Conservation (phyloP, 345 rosid species). For the Heritiera fomes region DNA sequence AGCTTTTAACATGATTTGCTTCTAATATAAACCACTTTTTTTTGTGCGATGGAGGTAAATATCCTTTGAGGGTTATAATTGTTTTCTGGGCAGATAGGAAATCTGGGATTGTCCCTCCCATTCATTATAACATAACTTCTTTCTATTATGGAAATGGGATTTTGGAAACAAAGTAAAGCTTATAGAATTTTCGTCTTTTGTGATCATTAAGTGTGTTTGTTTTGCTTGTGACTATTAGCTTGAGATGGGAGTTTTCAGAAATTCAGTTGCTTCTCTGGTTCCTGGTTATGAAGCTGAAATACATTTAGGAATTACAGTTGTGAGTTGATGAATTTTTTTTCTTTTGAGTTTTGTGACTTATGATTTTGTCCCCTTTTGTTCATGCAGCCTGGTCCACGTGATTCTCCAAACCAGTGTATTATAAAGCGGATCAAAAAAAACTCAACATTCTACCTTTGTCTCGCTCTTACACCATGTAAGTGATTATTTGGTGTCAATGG, state of each 20-base stretch:
- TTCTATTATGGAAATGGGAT: background rate
- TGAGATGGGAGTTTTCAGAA: background rate
- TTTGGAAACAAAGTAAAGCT: background rate
- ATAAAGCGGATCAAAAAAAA: slow-evolving; percentile 73
- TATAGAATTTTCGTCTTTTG: background rate
- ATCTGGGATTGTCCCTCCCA: background rate
- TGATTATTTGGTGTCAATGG: slow-evolving; percentile 10
- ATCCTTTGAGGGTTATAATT: background rate
- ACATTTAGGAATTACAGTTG: background rate
- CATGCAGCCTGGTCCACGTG: slow-evolving; percentile 51
- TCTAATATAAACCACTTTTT: background rate
- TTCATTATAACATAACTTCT: background rate
- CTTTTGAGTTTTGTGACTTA: slow-evolving; percentile 8
- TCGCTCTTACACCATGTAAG: slow-evolving; percentile 77
- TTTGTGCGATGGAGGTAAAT: background rate
- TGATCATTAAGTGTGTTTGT: background rate
- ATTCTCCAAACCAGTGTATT: slow-evolving; percentile 67
- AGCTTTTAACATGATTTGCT: background rate
- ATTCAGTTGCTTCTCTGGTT: background rate
- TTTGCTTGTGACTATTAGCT: background rate
- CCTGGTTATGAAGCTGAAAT: background rate
- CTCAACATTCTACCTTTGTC: slow-evolving; percentile 73
- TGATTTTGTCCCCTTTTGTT: slow-evolving; percentile 14
- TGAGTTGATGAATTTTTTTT: background rate
- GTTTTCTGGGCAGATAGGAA: background rate